Evolutionary conservation across 2,329 filamentous ascomycete species (phyloP), one percentile per base, ranked within the genome.

Genomic region (Exutisphaerella laricina): DNA sequence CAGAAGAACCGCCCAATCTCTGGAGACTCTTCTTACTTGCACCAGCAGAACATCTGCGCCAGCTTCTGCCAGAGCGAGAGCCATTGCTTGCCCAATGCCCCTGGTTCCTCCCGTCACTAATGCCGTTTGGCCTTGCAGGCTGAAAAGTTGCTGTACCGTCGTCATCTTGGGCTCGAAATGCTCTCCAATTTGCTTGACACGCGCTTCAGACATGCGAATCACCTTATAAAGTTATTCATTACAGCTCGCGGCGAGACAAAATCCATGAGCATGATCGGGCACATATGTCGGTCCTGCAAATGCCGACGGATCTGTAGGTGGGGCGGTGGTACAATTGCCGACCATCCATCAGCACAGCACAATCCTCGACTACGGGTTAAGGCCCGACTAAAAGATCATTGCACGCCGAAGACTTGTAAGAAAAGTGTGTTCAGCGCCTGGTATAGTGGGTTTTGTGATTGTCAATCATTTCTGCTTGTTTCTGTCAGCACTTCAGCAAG

Each of bases 1-100:
- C 17, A 49, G 46, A 25, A 37, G 23, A 21, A 13, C 14, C 32
- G 3, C 13, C 16, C 13, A n/a, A 22, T 43, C 20, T 26, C n/a
- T 16, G 12, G 3, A 10, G 10, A 14, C 5, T 30, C 16, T 36
- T 13, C 43, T 17, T 43, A 72, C 70, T 56, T 74, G 71, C 29
- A 73, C 65, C 32, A 74, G 70, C 23, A 74, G 51, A 25, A 74
- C 65, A 53, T 74, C 69, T 54, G 71, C 71, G 38, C 71, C 71
- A 38, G 70, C 69, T 62, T 73, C 70, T 39, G 71, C 71, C 33
- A 74, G 59, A 28, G 71, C 70, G 14, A 74, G 49, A 18, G 70
- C 69, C 71, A 74, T 74, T 10, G 70, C 55, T 53, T 73, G 70
- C 13, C 71, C 71, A 32, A 74, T 73, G 10, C 71, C 71, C 57